Evolutionary conservation across 2,329 filamentous ascomycete genomes (phyloP), one percentile per base, ranked within the genome.

Genomic region (Colletotrichum melonis): DNA sequence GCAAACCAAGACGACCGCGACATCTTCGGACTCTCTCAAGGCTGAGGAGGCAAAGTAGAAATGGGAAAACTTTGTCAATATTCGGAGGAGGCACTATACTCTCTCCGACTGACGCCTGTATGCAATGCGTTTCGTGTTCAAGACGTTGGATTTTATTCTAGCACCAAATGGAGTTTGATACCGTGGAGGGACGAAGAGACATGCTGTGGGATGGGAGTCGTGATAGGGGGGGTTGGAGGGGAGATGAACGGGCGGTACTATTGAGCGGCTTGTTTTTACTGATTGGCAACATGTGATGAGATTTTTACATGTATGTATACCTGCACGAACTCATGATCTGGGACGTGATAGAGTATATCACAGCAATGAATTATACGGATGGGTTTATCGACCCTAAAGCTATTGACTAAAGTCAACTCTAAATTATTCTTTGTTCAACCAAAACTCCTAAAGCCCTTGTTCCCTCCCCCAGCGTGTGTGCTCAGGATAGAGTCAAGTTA

Each of bases 1-100:
- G 72, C 76, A 68, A 28, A 81, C 71, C n/a, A 70, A 64, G 54
- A 19, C 59, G n/a, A 28, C 42, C 16, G 32, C 59, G 14, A 14
- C 66, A 16, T 59, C 30, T 46, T 65, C 56, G 19, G 71, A 66
- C 30, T 32, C 71, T 22, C 26, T 52, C 22, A 73, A 66, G 59
- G 56, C 58, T 9, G 71, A 66, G 46, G 63, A 73, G 24, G 26
- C 52, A 55, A 56, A 22, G 60, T 22, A 52, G 32, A 55, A 7
- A 7, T 19, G 35, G 55, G 9, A 30, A 42, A 22, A 28, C 24
- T 24, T 8, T 9, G 19, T 56, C 49, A 30, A 32, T 38, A 35
- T 24, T 19, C 16, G 22, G 55, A 35, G 19, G 55, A 35, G 32
- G 28, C 22, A 60, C 9, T 30, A n/a, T 12, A 14, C 8, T 24